These are phyloP conservation scores for Tulasnella sp. DNA, from an alignment of 768 basidiomycete species.

Conservation along the genomic window DNA sequence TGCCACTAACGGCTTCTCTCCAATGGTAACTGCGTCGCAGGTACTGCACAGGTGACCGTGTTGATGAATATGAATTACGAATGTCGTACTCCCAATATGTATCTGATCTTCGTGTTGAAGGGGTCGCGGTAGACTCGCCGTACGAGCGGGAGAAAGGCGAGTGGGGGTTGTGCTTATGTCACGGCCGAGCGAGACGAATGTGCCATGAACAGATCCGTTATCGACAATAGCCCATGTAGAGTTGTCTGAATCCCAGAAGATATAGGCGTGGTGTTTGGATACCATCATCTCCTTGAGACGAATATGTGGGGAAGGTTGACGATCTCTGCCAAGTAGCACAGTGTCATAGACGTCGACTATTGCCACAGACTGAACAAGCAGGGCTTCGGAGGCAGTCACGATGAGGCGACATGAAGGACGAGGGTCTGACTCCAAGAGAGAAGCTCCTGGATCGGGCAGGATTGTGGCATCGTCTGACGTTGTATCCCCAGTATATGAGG, in stretches of 20 bases:
- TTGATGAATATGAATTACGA: constrained; percentile 59
- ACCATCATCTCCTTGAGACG: constrained; percentile 78
- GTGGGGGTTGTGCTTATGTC: constrained; percentile 15
- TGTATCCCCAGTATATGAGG: too few species aligned
- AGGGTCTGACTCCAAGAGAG: background rate
- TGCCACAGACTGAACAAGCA: constrained; percentile 44
- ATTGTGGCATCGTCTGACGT: too few species aligned
- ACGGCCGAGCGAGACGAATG: constrained; percentile 40
- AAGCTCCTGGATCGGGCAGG: too few species aligned
- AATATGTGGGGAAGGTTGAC: constrained; percentile 39
- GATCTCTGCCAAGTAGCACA: constrained; percentile 66
- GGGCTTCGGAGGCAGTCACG: constrained; percentile 33
- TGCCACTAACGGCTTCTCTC: constrained; percentile 13
- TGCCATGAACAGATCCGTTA: constrained; percentile 80
- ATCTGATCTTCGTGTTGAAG: constrained; percentile 55
- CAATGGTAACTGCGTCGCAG: constrained; percentile 32
- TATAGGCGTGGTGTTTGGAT: constrained; percentile 68
- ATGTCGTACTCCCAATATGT: constrained; percentile 59
- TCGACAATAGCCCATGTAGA: constrained; percentile 66
- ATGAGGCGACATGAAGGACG: constrained; percentile 29
- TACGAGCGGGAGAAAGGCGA: constrained; percentile 53
- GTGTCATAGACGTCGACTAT: constrained; percentile 50
- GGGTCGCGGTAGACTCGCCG: constrained; percentile 56
- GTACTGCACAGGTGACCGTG: constrained; percentile 49
- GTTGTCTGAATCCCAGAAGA: constrained; percentile 54